Base-by-base conservation (phyloP, 352 stramenopile genomes). In the Pythium apleroticum region DNA sequence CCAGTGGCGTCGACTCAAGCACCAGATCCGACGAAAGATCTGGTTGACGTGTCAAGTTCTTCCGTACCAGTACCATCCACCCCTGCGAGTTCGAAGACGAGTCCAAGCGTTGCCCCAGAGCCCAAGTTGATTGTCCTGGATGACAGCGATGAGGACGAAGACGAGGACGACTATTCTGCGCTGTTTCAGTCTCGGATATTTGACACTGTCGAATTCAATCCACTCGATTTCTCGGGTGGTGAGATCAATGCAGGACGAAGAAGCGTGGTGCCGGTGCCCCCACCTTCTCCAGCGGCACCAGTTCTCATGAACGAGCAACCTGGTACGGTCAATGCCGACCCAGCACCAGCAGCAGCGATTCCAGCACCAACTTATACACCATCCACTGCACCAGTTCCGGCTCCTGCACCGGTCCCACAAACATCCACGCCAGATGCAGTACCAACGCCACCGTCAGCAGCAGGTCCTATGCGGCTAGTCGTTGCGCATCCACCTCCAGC, bases 101-200 rank as follows among this genome's bases (percentile, higher is more conserved):
- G 17, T 4, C 27, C 30, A 41, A 50, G 45, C 19, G 28, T 24
- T 35, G 24, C 1, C 20, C 17, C 30, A 33, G 28, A 1, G 37
- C 62, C 17, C 52, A 66, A 30, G 14, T 54, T 20, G 20, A 65
- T 71, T 8, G 50, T 65, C 27, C 3, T 71, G 3, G 64, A 66
- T 20, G 71, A 73, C 17, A 54, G 64, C 33, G 63, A 63, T 6
- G 63, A 68, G 19, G 59, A 73, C 4, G 35, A 41, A 6, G 37
- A 54, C 4, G 28, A 27, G 0, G 22, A 24, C 30, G 54, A 30
- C 3, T 19, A 30, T 11, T 50, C 66, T 28, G 8, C 31, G 8
- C 20, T 63, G 17, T 81, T 78, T 33, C 69, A 74, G 63, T 79
- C 78, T 5, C 69, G 81, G 25, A 24, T 72, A 8, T 84, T 90